These are phyloP conservation scores for Stagonosporopsis rhizophila DNA, from an alignment of 2,329 filamentous ascomycete genomes.

Conservation along the genomic window DNA sequence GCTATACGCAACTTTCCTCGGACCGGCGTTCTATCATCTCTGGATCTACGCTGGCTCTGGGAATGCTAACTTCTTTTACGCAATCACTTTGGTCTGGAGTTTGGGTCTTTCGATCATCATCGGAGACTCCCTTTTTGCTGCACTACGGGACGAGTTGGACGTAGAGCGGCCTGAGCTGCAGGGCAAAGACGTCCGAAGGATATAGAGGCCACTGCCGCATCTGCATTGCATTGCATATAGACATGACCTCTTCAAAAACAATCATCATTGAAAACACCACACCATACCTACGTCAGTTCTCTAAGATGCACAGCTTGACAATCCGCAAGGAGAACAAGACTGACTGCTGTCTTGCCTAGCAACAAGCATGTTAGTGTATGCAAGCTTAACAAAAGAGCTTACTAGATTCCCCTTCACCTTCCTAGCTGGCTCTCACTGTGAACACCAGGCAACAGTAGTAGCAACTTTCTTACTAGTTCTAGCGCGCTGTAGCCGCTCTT, in stretches of 20 bases:
- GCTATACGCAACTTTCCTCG: conserved; percentile 85
- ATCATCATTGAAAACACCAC: neutral
- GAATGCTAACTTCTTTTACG: conserved; percentile 99
- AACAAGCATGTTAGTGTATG: neutral
- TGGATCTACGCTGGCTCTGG: conserved; percentile 99
- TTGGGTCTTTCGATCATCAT: conserved; percentile 85
- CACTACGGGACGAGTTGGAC: conserved; percentile 92
- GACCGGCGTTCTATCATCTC: conserved; percentile 93
- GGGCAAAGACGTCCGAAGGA: conserved; percentile 86
- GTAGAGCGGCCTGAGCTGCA: conserved; percentile 87
- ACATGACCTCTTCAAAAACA: neutral
- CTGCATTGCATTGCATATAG: too few species aligned
- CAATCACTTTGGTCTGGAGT: conserved; percentile 98
- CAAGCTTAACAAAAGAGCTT: conserved; percentile 7
- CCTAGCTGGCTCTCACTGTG: conserved; percentile 16
- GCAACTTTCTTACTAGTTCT: conserved; percentile 1
- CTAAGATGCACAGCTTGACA: neutral
- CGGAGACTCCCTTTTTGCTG: conserved; percentile 86
- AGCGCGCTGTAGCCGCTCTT: neutral
- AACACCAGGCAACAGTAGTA: conserved; percentile 1
- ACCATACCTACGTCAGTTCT: neutral
- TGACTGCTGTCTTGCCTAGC: neutral
- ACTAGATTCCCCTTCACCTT: conserved; percentile 11
- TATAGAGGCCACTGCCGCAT: conserved; percentile 56
- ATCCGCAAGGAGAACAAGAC: neutral